A percentile compares a stretch with the other conserved stretches of the same genome.
phyloP scores from a whole-genome alignment of 202 grass and related monocot genomes.

The Dendrocalamus latiflorus region DNA sequence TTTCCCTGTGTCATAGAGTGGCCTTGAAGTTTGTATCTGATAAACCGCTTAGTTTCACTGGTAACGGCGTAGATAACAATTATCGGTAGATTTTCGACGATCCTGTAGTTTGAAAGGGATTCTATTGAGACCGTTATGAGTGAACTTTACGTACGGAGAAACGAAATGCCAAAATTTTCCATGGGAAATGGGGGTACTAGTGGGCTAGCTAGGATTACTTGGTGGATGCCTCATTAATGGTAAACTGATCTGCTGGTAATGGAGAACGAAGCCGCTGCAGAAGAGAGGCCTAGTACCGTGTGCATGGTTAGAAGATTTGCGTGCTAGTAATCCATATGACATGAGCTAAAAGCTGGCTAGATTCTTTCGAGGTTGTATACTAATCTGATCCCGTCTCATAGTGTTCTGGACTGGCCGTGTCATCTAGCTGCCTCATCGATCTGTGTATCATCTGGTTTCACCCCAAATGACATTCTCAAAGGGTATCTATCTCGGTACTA shows the following conservation, averaged over 20 bases:
- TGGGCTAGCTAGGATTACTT: not conserved
- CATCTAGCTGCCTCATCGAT: constrained; percentile 14
- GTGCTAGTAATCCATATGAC: not conserved
- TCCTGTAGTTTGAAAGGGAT: too few species aligned
- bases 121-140: too few species aligned
- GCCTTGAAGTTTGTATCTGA: too few species aligned
- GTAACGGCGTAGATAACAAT: too few species aligned
- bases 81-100: too few species aligned
- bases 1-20: too few species aligned
- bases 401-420: constrained; percentile 7
- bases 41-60: too few species aligned
- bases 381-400: constrained; percentile 19
- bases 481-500: constrained; percentile 17
- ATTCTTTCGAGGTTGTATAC: constrained; percentile 31
- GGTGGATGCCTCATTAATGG: not conserved
- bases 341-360: constrained; percentile 32
- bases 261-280: constrained; percentile 27
- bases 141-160: not conserved
- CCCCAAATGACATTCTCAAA: constrained; percentile 39
- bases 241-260: not conserved
- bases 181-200: not conserved
- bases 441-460: constrained; percentile 14
- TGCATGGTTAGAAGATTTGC: not conserved
- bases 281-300: not conserved
- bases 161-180: not conserved